Percentiles rank a stretch among this genome's conserved stretches.
Evolutionary conservation across 345 rosid species (phyloP).

Genomic region (Eucalyptus erythrocorys): DNA sequence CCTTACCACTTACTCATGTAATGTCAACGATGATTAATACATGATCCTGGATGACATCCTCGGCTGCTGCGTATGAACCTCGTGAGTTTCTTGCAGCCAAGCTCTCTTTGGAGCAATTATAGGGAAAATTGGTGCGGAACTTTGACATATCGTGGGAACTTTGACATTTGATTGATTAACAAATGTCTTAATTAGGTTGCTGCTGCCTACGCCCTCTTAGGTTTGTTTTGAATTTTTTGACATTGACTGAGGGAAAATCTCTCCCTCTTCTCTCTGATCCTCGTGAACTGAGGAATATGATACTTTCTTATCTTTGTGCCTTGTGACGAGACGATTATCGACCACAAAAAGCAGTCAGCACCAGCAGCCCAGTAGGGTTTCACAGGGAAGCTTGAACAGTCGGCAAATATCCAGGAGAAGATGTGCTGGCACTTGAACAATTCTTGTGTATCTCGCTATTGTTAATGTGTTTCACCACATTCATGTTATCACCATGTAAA

Average conservation of each 20-base stretch:
- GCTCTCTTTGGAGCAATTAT: not conserved
- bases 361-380: not conserved
- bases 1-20: not conserved
- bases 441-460: not conserved
- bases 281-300: not conserved
- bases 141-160: not conserved
- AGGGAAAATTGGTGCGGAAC: not conserved
- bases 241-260: not conserved
- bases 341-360: not conserved
- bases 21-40: not conserved
- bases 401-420: not conserved
- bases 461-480: not conserved
- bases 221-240: not conserved
- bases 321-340: not conserved
- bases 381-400: not conserved
- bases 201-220: not conserved
- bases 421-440: not conserved
- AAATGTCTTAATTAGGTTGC: not conserved
- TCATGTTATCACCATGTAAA: not conserved
- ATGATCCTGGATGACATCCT: not conserved
- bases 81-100: not conserved
- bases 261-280: not conserved
- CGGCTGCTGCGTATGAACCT: not conserved
- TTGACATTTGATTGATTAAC: not conserved
- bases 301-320: not conserved